Base-by-base conservation (phyloP, 495 filamentous ascomycete species). In the Neurospora sp. region DNA sequence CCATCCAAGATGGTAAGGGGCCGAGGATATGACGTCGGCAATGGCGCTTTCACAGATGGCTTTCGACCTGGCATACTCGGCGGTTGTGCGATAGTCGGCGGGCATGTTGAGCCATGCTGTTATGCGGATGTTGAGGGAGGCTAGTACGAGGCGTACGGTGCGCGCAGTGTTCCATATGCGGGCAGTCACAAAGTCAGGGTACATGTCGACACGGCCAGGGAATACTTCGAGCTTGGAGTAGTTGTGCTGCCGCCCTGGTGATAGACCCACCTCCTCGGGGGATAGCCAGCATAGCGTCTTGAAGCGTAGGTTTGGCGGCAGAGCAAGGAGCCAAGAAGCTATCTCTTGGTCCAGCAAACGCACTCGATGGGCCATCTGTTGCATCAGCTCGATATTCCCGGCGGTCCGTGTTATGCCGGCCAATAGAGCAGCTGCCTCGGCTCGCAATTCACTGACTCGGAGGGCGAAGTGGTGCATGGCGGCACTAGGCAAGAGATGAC, bases 1-100 rank as follows among this genome's bases (percentile, higher is more conserved):
- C 85, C 86, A 87, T 37, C 87, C 86, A 0, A 89, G 80, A 74
- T 85, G 83, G 74, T 84, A 88, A 4, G 87, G 87, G 46, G 87
- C 83, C 2, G 84, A 85, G 9, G 87, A 83, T 42, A 88, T 80
- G 42, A 88, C 79, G 70, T 88, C 87, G 3, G 82, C 75, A 70
- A 87, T 84, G 39, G 78, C 80, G 11, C 81, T 80, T 44, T 80
- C 79, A 76, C 84, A 85, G 27, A 83, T 80, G 37, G 77, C 72
- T 8, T 77, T 78, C 5, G 82, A 81, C 1, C 78, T 79, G n/a
- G 80, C 81, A 74, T 88, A 88, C 77, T 87, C 85, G 38, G 85
- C 80, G 16, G 85, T 87, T 0, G 81, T 85, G 35, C 85, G 80
- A 74, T 87, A 88, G 75, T 88, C 85, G n/a, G 79, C 79, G 0